phyloP scores from a whole-genome alignment of 2,329 filamentous ascomycete genomes.

The Furcasterigmium sp. region DNA sequence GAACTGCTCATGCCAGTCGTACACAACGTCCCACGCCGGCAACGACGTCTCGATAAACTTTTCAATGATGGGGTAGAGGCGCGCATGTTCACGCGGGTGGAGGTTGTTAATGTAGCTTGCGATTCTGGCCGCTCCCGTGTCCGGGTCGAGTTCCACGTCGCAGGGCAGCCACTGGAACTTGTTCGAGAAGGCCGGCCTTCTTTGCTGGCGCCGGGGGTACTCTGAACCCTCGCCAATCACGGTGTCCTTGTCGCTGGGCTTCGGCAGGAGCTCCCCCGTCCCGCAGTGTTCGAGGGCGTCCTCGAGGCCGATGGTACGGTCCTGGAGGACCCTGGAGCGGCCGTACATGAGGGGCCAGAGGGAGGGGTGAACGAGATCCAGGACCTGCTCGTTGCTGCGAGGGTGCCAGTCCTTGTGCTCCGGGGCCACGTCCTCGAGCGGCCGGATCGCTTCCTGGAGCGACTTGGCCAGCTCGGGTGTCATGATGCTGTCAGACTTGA shows the following conservation, averaged over 20 bases:
- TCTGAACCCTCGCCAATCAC: too few relatives aligned
- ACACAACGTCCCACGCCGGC: slow-evolving; percentile 38
- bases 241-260: background rate
- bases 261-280: slow-evolving; percentile 22
- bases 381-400: slow-evolving; percentile 47
- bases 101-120: slow-evolving; percentile 50
- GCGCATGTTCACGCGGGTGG: slow-evolving; percentile 33
- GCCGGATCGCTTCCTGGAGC: slow-evolving; percentile 35
- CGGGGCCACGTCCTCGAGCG: slow-evolving; percentile 46
- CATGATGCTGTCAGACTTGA: slow-evolving; percentile 28
- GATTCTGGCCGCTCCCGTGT: slow-evolving; percentile 25
- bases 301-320: slow-evolving; percentile 27
- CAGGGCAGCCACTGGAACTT: slow-evolving; percentile 44
- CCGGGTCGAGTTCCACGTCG: slow-evolving; percentile 32
- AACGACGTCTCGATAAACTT: slow-evolving; percentile 33
- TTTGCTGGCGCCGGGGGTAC: too few relatives aligned
- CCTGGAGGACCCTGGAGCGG: slow-evolving; percentile 25
- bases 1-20: slow-evolving; percentile 24
- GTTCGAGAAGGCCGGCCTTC: too few relatives aligned
- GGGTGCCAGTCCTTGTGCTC: slow-evolving; percentile 56
- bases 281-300: slow-evolving; percentile 28
- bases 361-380: slow-evolving; percentile 60
- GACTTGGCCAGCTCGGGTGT: slow-evolving; percentile 19
- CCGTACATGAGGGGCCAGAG: slow-evolving; percentile 57
- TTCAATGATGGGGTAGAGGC: slow-evolving; percentile 35